Evolutionary conservation across 1,284 basidiomycete genomes (phyloP).

Genomic region (Rhodotorula glutinis): DNA sequence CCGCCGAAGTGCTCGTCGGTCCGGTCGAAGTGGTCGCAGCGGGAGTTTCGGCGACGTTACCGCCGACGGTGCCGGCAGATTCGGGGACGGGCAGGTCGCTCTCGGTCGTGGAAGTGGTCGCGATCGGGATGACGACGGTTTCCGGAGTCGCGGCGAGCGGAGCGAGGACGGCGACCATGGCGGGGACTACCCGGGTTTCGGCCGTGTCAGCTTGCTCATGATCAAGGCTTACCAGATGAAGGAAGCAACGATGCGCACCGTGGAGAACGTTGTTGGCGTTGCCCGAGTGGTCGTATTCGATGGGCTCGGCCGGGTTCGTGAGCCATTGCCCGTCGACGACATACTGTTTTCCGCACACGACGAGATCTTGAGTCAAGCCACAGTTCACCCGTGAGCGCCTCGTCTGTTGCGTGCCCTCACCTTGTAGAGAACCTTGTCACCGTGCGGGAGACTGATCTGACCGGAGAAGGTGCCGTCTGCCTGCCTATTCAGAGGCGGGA

Average conservation of each 20-base stretch:
- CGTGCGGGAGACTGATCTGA: conserved; percentile 31
- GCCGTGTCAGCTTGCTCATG: not conserved
- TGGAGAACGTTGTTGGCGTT: conserved; percentile 43
- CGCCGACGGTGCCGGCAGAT: conserved; percentile 18
- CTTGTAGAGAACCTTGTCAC: conserved; percentile 42
- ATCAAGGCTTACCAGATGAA: too few relatives aligned
- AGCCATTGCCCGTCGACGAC: conserved; percentile 43
- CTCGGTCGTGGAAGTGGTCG: not conserved
- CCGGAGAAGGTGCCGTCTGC: conserved; percentile 38
- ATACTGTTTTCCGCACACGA: conserved; percentile 25
- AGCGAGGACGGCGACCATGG: not conserved
- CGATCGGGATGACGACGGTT: not conserved
- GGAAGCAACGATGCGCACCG: conserved; percentile 12
- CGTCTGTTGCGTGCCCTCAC: conserved; percentile 13
- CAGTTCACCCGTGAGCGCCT: not conserved
- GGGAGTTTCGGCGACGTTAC: conserved; percentile 12
- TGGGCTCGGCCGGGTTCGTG: conserved; percentile 35
- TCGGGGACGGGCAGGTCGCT: conserved; percentile 22
- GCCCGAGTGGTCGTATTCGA: conserved; percentile 39
- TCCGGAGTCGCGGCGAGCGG: not conserved
- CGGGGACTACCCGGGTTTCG: conserved; percentile 25
- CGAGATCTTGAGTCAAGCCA: not conserved
- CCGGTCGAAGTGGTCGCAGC: conserved; percentile 6
- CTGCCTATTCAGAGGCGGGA: conserved; percentile 29
- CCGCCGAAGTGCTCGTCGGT: not conserved